Evolutionary conservation across 495 filamentous ascomycete species (phyloP).

Genomic region (Hyphodiscus hymeniophilus): DNA sequence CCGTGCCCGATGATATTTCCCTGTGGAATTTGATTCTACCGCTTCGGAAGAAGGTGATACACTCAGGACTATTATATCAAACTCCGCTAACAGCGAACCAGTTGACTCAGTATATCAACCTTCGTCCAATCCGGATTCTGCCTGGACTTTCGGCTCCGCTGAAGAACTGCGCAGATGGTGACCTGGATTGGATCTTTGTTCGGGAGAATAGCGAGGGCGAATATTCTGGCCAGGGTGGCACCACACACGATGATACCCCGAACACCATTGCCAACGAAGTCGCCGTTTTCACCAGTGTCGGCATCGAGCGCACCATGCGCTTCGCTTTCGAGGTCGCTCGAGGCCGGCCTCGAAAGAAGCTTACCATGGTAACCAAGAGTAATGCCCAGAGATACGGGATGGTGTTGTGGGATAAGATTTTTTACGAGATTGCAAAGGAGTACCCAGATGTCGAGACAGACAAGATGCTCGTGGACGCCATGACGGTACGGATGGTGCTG

Average conservation of each 20-base stretch:
- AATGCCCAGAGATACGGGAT: constrained; percentile 48
- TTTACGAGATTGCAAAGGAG: constrained; percentile 32
- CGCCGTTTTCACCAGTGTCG: constrained; percentile 42
- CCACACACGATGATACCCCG: constrained; percentile 38
- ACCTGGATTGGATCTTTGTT: constrained; percentile 45
- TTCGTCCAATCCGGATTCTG: constrained; percentile 39
- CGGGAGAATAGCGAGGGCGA: constrained; percentile 41
- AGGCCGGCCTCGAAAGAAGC: constrained; percentile 36
- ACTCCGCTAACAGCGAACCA: constrained; percentile 25
- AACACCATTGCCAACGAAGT: constrained; percentile 45
- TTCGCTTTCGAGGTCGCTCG: constrained; percentile 44
- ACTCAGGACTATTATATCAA: not conserved
- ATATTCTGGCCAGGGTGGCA: constrained; percentile 20
- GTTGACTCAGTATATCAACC: constrained; percentile 43
- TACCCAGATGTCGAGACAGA: constrained; percentile 43
- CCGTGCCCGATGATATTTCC: constrained; percentile 47
- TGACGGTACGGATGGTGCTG: constrained; percentile 47
- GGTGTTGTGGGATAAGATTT: constrained; percentile 49
- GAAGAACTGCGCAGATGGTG: constrained; percentile 26
- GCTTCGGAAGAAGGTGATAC: constrained; percentile 26
- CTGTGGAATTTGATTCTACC: constrained; percentile 43
- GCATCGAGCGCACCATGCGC: constrained; percentile 43
- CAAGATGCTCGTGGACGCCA: constrained; percentile 52
- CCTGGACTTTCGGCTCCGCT: constrained; percentile 29
- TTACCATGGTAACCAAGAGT: constrained; percentile 48